Percentiles rank a stretch among this genome's conserved stretches.
phyloP scores from a whole-genome alignment of 805 yeast species.

The Myxozyma vanderwaltii region DNA sequence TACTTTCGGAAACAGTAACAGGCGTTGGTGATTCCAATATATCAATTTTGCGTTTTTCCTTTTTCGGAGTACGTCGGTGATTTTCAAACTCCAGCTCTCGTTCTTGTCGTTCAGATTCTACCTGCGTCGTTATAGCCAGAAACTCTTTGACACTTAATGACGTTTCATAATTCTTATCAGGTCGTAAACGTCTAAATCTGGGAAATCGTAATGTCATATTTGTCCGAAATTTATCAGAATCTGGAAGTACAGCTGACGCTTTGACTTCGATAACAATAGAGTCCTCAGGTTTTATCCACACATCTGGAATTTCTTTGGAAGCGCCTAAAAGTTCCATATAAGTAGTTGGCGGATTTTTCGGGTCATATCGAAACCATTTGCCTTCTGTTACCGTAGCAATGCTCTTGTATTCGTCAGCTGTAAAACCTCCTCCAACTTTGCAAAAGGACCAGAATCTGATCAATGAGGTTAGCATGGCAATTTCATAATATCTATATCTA shows the following conservation, averaged over 20 bases:
- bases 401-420: conserved; percentile 58
- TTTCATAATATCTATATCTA: neutral
- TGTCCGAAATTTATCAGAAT: conserved; percentile 56
- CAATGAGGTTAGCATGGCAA: conserved; percentile 9
- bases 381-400: conserved; percentile 61
- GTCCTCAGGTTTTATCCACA: conserved; percentile 78
- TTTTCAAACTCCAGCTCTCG: conserved; percentile 42
- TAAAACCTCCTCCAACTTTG: conserved; percentile 81
- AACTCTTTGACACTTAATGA: conserved; percentile 29
- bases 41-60: conserved; percentile 9
- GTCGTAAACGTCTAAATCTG: conserved; percentile 65
- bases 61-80: conserved; percentile 10
- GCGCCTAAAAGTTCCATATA: conserved; percentile 35
- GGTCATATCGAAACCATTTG: conserved; percentile 57
- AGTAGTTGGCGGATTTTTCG: conserved; percentile 46
- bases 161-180: conserved; percentile 59
- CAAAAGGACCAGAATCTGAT: conserved; percentile 65
- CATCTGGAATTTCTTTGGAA: conserved; percentile 53
- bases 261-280: conserved; percentile 81
- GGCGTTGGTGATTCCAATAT: conserved; percentile 9
- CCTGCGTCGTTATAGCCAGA: conserved; percentile 31
- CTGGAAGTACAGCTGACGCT: conserved; percentile 66
- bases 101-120: conserved; percentile 39
- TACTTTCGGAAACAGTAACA: conserved; percentile 2
- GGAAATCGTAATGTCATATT: conserved; percentile 77